Evolutionary conservation across 106 monocot species (phyloP), one percentile per base, ranked within the genome.

Genomic region (Gastrodia elata): DNA sequence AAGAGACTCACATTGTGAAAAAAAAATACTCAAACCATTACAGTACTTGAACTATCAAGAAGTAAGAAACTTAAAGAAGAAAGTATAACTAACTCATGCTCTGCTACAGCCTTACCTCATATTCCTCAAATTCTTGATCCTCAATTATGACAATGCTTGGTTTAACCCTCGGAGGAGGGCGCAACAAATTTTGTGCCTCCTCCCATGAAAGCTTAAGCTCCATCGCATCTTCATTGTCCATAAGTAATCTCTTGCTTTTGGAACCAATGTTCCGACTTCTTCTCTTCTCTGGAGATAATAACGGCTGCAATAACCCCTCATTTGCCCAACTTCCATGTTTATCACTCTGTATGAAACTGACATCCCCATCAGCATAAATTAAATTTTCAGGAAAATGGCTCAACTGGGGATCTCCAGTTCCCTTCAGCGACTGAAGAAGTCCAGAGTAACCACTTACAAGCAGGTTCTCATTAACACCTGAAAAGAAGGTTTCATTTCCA

Each of bases 91-190:
- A 61, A 30, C 32, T 30, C 61, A 67, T 20, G 34, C 20, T 40
- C 20, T 24, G 25, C 26, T 25, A 41, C 26, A 40, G 26, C 80
- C n/a, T 82, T 85, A 93, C 98, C 70, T 98, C 98, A 65, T 98
- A 98, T 82, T 98, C 98, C 83, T 98, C 98, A 79, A 98, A 82
- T 76, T 93, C 98, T 27, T 88, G 84, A 70, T 98, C 93, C 42
- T 98, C 98, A 74, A 98, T 91, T 43, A 80, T 79, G 39, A 98
- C 91, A 84, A 93, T 81, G 73, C 83, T 98, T 14, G 93, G 88
- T 81, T 83, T 91, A 22, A 77, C 81, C 73, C 49, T 88, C 30
- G 93, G 91, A 70, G 93, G 79, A 30, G 93, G 91, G 52, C 84
- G 86, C 68, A 98, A 55, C 72, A 98, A 79, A 76, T 98, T 85